Conservation (phyloP, 371 early-diverging fungal species). For the Apophysomyces trapeziformis region DNA sequence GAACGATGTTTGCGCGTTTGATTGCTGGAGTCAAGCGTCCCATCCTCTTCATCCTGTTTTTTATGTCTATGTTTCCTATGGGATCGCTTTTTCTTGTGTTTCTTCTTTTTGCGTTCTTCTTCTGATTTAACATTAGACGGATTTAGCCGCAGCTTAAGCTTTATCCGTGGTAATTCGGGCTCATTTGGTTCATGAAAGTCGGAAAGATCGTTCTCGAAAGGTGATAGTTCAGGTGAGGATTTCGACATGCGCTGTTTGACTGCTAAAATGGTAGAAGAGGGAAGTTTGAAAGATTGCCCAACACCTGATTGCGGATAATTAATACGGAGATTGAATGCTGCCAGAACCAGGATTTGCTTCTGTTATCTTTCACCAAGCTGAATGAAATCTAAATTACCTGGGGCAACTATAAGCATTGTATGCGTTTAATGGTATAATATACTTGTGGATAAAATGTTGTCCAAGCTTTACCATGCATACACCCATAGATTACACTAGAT, state of each 20-base stretch:
- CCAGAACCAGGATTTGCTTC: too few relatives aligned
- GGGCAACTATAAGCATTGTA: too few relatives aligned
- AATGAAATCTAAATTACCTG: too few relatives aligned
- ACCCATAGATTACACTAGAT: too few relatives aligned
- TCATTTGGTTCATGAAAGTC: conserved; percentile 24
- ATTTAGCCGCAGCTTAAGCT: conserved; percentile 43
- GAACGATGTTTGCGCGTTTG: neutral
- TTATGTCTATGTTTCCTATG: conserved; percentile 42
- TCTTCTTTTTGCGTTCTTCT: conserved; percentile 32
- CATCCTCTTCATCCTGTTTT: conserved; percentile 24
- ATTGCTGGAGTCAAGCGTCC: conserved; percentile 13
- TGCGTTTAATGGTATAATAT: too few relatives aligned
- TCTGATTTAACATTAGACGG: conserved; percentile 20
- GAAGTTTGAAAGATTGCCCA: too few relatives aligned
- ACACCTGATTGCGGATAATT: too few relatives aligned
- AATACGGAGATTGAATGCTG: too few relatives aligned
- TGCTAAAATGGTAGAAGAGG: neutral
- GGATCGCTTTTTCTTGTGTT: conserved; percentile 46
- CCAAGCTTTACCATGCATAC: too few relatives aligned
- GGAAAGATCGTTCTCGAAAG: conserved; percentile 28
- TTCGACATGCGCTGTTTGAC: conserved; percentile 26
- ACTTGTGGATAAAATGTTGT: too few relatives aligned
- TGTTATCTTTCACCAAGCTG: too few relatives aligned
- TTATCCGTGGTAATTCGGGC: conserved; percentile 29
- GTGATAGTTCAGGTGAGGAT: conserved; percentile 39